Evolutionary conservation across 306 rosid species (phyloP).

Genomic region (Vicia faba): DNA sequence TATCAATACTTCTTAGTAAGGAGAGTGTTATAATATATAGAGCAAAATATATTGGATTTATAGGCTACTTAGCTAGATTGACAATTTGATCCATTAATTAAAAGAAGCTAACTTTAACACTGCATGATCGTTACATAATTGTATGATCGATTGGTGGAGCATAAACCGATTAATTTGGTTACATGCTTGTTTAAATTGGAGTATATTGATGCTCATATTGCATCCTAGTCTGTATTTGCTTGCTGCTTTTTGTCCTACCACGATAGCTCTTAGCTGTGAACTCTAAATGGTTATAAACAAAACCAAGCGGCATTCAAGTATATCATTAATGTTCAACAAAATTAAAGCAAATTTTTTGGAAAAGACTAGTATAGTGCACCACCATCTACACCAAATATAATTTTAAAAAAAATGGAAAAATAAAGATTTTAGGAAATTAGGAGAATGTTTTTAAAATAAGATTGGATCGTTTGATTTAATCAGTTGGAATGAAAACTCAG

Average conservation of each 20-base stretch:
- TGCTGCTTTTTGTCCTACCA: neutral
- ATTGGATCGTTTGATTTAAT: too few species aligned
- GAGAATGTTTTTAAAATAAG: too few species aligned
- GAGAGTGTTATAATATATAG: neutral
- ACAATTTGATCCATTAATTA: too few species aligned
- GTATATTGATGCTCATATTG: neutral
- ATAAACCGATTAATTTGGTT: slow-evolving; percentile 4
- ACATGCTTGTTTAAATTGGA: neutral
- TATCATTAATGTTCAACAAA: neutral
- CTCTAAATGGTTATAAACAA: neutral
- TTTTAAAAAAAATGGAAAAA: too few species aligned
- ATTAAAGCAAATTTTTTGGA: too few species aligned
- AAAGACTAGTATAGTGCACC: too few species aligned
- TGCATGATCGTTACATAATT: too few species aligned
- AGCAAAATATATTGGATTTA: neutral
- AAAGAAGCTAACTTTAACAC: too few species aligned
- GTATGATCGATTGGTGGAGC: neutral
- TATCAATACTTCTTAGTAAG: neutral
- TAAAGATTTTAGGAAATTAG: too few species aligned
- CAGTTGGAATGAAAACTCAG: too few species aligned
- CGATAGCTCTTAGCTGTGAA: neutral
- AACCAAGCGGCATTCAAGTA: neutral
- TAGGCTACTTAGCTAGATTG: neutral
- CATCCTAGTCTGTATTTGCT: neutral
- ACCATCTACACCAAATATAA: too few species aligned